Percentiles rank a stretch among this genome's conserved stretches.
phyloP scores from a whole-genome alignment of 1,284 basidiomycete species.

The Trichosporon inkin region DNA sequence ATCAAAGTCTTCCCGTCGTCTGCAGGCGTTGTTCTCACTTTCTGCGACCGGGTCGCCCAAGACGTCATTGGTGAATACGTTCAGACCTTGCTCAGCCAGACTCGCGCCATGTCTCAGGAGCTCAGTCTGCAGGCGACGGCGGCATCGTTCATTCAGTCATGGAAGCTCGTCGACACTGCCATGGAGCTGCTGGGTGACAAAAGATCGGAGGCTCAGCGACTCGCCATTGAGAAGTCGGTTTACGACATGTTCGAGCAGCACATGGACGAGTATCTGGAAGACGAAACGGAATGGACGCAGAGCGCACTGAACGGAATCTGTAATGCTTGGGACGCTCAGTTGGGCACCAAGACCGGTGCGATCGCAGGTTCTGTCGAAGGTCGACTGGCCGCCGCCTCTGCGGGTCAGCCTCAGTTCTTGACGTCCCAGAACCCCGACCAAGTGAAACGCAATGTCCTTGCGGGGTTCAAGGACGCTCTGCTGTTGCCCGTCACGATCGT shows the following conservation, averaged over 20 bases:
- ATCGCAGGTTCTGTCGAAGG: background rate
- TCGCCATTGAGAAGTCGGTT: constrained; percentile 72
- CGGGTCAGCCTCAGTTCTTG: constrained; percentile 60
- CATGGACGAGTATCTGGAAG: constrained; percentile 94
- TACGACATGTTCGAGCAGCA: constrained; percentile 90
- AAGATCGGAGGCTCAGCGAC: constrained; percentile 47
- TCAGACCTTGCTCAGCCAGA: constrained; percentile 67
- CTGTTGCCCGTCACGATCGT: constrained; percentile 93
- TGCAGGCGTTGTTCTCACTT: constrained; percentile 43
- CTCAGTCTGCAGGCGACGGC: constrained; percentile 80
- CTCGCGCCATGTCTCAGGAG: constrained; percentile 67
- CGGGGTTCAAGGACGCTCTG: constrained; percentile 84
- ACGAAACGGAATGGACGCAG: constrained; percentile 82
- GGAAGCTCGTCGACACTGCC: constrained; percentile 77
- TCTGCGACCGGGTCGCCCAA: constrained; percentile 44
- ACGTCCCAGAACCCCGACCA: constrained; percentile 81
- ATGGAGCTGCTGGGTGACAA: constrained; percentile 49
- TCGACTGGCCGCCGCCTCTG: background rate
- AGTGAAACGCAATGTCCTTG: constrained; percentile 86
- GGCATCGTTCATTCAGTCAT: constrained; percentile 81
- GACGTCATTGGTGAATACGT: constrained; percentile 75
- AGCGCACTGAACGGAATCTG: constrained; percentile 69
- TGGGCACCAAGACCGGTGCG: constrained; percentile 14
- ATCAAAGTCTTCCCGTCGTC: constrained; percentile 76
- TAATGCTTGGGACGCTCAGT: constrained; percentile 64